Evolutionary conservation across 2,329 filamentous ascomycete species (phyloP).

Genomic region (Trichoderma sp.): DNA sequence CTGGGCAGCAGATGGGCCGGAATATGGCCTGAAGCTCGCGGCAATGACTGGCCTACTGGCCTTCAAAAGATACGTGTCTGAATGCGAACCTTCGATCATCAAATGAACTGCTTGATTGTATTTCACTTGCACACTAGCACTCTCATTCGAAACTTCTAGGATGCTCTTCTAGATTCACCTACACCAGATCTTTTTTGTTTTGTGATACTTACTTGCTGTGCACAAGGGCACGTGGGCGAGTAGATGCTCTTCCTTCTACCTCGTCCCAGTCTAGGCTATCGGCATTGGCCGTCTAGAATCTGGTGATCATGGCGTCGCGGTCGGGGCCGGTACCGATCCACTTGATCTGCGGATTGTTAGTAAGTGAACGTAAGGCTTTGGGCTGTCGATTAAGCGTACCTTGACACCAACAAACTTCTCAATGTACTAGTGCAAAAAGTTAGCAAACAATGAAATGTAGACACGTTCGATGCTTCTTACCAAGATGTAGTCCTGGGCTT

Average conservation of each 20-base stretch:
- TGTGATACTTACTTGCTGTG: not conserved
- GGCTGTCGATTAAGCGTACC: not conserved
- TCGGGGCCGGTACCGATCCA: constrained; percentile 69
- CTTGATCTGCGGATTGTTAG: constrained; percentile 45
- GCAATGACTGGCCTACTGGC: too few species aligned
- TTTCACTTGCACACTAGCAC: not conserved
- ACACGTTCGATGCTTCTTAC: not conserved
- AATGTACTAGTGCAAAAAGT: constrained; percentile 2
- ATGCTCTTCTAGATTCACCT: constrained; percentile 10
- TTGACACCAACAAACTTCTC: constrained; percentile 17
- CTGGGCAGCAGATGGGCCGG: too few species aligned
- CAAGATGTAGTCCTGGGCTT: constrained; percentile 20
- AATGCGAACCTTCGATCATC: constrained; percentile 1
- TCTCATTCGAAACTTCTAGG: not conserved
- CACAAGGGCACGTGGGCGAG: not conserved
- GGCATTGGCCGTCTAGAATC: constrained; percentile 22
- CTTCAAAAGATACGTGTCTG: not conserved
- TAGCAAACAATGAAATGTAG: not conserved
- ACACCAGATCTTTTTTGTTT: not conserved
- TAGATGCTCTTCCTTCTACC: not conserved
- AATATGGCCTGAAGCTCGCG: too few species aligned
- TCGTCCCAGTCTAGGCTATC: too few species aligned
- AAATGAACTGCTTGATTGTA: not conserved
- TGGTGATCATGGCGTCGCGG: constrained; percentile 63
- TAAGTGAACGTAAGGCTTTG: not conserved